Conservation (phyloP, 2,329 filamentous ascomycete genomes). For the Massarina eburnea region DNA sequence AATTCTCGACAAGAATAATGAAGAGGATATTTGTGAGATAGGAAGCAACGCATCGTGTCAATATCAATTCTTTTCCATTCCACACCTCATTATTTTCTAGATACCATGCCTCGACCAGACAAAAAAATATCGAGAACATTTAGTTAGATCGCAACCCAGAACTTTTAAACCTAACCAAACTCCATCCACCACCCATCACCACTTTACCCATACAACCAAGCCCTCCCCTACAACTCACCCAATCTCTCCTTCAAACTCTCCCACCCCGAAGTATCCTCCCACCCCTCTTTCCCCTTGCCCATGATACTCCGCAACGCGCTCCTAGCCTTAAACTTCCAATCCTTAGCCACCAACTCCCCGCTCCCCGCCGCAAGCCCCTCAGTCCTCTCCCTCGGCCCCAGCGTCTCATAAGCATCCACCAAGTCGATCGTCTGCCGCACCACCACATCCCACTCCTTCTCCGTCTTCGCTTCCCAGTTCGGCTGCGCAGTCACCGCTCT, state of each 20-base stretch:
- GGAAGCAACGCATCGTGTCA: no score
- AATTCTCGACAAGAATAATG: no score
- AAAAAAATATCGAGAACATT: no score
- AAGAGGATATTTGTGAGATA: no score
- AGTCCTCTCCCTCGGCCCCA: constrained; percentile 53
- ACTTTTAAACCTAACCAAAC: no score
- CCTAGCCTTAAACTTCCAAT: constrained; percentile 87
- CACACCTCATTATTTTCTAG: no score
- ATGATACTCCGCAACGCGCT: constrained; percentile 82
- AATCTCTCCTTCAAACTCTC: constrained; percentile 56
- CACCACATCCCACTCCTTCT: constrained; percentile 68
- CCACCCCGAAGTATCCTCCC: constrained; percentile 78
- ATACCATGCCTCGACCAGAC: no score
- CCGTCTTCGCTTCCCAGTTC: constrained; percentile 58
- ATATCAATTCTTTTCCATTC: no score
- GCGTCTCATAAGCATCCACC: constrained; percentile 80
- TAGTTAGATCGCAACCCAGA: no score
- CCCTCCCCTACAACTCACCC: constrained; percentile 45
- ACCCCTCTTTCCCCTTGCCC: constrained; percentile 76
- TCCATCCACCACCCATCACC: no score
- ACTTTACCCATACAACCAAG: no score
- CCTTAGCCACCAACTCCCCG: constrained; percentile 67
- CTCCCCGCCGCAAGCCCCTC: constrained; percentile 54
- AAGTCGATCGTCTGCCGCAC: constrained; percentile 79
- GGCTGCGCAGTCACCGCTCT: constrained; percentile 65